Base-by-base conservation (phyloP, 352 stramenopile genomes). In the Saprolegnia diclina region DNA sequence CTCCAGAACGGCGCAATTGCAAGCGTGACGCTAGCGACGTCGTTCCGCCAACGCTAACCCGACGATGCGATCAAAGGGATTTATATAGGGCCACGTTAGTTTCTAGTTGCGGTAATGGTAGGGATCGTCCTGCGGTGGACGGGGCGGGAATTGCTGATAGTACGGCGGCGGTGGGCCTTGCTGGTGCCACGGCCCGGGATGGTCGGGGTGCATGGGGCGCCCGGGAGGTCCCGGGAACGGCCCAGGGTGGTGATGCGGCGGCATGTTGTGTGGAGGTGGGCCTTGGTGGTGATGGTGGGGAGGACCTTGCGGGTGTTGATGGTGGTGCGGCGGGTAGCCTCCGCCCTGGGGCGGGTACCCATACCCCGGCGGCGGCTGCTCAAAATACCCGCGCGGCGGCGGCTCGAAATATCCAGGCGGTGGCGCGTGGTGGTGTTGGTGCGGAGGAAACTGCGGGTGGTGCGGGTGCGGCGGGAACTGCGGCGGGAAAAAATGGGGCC, bases 1-100 rank as follows among this genome's bases (percentile, higher is more conserved):
- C 83, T 93, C 74, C 90, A 89, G 74, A 93, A 87, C 44, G 85
- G 79, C 22, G 82, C 77, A 56, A 79, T 93, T 44, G 85, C 83
- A 13, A 93, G 82, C 66, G 79, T 93, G 26, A 91, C 83, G 0
- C 73, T 92, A 5, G 80, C 71, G n/a, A 53, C 65, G 14, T 64
- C 35, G 42, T 77, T 73, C 29, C 16, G 66, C 11, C 37, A 35
- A 74, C 13, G 5, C 18, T 13, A 14, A 35, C 19, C 35, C 40
- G 52, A n/a, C 18, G 10, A n/a, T 48, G 32, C 38, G 53, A 50
- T 62, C 32, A 42, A 52, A 4, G 44, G 2, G 24, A 37, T 52
- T 37, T 68, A 40, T 48, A 45, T 35, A 44, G 29, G 19, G 2
- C 29, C 29, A 35, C 29, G 5, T 35, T 35, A 6, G 2, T 6